A percentile compares a stretch with the other conserved stretches of the same genome.
Evolutionary conservation across 169 alveolate species (phyloP).

Genomic region (Plasmodium adleri): DNA sequence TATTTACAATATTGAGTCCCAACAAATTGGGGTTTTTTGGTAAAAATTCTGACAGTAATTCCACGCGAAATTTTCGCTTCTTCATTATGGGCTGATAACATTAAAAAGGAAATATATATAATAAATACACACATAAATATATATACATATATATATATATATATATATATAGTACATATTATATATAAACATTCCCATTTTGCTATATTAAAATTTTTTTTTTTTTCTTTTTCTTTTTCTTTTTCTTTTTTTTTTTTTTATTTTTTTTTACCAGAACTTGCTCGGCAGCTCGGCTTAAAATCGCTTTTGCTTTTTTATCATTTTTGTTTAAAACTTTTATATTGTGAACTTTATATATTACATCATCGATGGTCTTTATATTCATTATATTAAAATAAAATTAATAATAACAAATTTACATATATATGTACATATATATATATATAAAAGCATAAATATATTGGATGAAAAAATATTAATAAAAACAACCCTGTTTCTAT

Average conservation of each 20-base stretch:
- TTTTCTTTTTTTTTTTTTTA: conserved; percentile 2
- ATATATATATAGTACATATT: neutral
- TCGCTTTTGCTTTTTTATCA: conserved; percentile 56
- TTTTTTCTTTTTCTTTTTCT: neutral
- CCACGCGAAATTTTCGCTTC: conserved; percentile 54
- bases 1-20: conserved; percentile 48
- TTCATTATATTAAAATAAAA: conserved; percentile 24
- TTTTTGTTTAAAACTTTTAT: conserved; percentile 48
- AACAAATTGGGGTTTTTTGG: conserved; percentile 41
- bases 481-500: too few relatives aligned
- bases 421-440: too few relatives aligned
- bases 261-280: conserved; percentile 45
- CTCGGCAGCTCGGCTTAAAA: conserved; percentile 63
- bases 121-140: neutral
- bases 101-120: neutral
- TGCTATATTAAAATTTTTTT: neutral
- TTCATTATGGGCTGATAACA: conserved; percentile 60
- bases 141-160: neutral
- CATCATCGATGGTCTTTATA: conserved; percentile 50
- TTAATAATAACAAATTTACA: neutral
- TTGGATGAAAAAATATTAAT: too few relatives aligned
- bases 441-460: too few relatives aligned
- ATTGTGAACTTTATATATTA: conserved; percentile 65
- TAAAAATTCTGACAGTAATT: conserved; percentile 56
- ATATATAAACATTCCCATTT: too few relatives aligned